Conservation (phyloP, 1,284 basidiomycete species). For the Puccinia hordei region DNA sequence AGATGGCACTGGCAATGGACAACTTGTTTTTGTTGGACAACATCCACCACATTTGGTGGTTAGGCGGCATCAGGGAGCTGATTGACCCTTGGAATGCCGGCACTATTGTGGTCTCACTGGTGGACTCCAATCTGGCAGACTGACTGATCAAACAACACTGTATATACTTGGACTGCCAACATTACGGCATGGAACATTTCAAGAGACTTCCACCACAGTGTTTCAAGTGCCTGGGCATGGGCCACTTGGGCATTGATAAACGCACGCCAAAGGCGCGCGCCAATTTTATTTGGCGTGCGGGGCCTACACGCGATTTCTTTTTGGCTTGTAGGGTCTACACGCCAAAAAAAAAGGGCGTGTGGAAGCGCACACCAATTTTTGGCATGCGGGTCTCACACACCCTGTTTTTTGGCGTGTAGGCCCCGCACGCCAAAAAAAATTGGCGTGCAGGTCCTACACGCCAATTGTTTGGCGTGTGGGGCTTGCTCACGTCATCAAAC, state of each 20-base stretch:
- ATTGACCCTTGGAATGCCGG: background rate
- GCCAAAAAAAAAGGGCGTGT: too few relatives aligned
- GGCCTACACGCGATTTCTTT: too few relatives aligned
- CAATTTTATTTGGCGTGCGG: background rate
- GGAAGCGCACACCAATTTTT: too few relatives aligned
- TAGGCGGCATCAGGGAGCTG: background rate
- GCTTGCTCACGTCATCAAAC: too few relatives aligned
- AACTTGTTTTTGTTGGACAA: background rate
- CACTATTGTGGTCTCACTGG: background rate
- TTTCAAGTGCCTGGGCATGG: slow-evolving; percentile 15
- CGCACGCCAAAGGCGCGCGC: too few relatives aligned
- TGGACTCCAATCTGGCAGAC: background rate
- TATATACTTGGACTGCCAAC: background rate
- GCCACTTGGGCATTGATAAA: background rate
- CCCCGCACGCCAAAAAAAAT: too few relatives aligned
- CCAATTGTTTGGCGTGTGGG: too few relatives aligned
- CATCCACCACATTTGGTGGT: background rate
- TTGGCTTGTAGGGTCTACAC: too few relatives aligned
- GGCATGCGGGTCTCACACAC: too few relatives aligned
- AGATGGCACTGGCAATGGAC: background rate
- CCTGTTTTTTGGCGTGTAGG: too few relatives aligned
- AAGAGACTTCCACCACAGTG: background rate
- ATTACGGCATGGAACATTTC: background rate
- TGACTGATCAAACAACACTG: background rate
- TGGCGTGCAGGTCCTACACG: too few relatives aligned